Conservation (phyloP, 192 early-diverging fungal genomes). For the Gamsiella multidivaricata region DNA sequence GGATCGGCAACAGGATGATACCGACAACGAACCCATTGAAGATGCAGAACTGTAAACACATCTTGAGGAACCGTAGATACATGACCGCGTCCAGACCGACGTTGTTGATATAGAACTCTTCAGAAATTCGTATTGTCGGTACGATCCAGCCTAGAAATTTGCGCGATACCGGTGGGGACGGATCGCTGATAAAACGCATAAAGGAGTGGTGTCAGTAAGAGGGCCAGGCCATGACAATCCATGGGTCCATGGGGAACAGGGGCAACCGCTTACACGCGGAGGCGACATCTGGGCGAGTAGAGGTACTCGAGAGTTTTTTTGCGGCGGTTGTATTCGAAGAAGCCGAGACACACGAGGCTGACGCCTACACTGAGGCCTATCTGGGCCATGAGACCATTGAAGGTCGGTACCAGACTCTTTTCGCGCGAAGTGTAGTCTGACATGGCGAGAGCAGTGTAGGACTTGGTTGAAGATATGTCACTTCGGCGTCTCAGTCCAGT, state of each 20-base stretch:
- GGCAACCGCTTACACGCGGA: slow-evolving; percentile 51
- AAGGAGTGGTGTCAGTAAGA: background rate
- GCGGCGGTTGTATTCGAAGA: slow-evolving; percentile 62
- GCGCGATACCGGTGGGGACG: slow-evolving; percentile 58
- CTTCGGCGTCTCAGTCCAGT: too few relatives aligned
- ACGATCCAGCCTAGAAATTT: slow-evolving; percentile 63
- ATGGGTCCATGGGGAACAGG: too few relatives aligned
- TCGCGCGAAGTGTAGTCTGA: slow-evolving; percentile 21
- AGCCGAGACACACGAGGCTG: slow-evolving; percentile 54
- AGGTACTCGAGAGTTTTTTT: slow-evolving; percentile 62
- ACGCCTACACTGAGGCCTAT: slow-evolving; percentile 61
- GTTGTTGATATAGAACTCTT: slow-evolving; percentile 63
- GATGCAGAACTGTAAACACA: slow-evolving; percentile 63
- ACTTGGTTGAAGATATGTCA: too few relatives aligned
- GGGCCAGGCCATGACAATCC: background rate
- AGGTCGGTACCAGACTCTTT: slow-evolving; percentile 56
- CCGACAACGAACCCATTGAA: slow-evolving; percentile 57
- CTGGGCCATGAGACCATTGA: slow-evolving; percentile 62
- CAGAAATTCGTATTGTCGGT: slow-evolving; percentile 53
- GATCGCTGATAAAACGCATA: slow-evolving; percentile 46
- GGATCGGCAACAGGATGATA: slow-evolving; percentile 59
- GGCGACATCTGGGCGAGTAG: slow-evolving; percentile 58
- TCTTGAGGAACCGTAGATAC: slow-evolving; percentile 69
- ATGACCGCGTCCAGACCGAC: slow-evolving; percentile 71
- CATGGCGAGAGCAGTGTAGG: slow-evolving; percentile 16